These are phyloP conservation scores for Aspergillus sergii DNA, from an alignment of 2,329 filamentous ascomycete genomes.

Conservation along the genomic window DNA sequence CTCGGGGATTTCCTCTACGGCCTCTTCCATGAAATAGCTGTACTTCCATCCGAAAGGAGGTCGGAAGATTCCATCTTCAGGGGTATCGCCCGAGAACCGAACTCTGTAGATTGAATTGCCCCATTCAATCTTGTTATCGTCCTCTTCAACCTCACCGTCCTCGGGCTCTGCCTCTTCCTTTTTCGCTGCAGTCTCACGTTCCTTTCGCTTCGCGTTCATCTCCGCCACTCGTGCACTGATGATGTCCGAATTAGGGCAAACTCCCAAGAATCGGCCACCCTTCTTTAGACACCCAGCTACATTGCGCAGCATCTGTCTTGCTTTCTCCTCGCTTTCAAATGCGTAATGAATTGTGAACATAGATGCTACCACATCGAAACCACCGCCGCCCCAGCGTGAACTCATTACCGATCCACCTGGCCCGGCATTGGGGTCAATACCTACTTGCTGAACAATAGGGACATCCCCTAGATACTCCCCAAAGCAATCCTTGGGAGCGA, in stretches of 20 bases:
- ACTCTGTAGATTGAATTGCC: constrained; percentile 93
- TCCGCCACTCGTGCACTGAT: constrained; percentile 76
- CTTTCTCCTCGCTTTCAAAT: constrained; percentile 89
- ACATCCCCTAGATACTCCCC: constrained; percentile 80
- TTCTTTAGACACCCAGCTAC: constrained; percentile 90
- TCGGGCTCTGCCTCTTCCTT: constrained; percentile 40
- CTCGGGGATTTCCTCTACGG: constrained; percentile 93
- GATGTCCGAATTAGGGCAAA: constrained; percentile 95
- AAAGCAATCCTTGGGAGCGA: constrained; percentile 91
- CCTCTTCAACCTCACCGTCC: constrained; percentile 59
- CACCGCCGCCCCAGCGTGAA: constrained; percentile 71
- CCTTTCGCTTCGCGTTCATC: constrained; percentile 65
- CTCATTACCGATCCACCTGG: constrained; percentile 56
- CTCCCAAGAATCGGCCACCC: constrained; percentile 89
- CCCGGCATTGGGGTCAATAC: constrained; percentile 74
- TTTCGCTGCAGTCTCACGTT: constrained; percentile 47
- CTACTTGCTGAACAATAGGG: constrained; percentile 79
- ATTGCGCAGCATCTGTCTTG: constrained; percentile 88
- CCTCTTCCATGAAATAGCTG: constrained; percentile 93
- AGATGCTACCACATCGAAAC: constrained; percentile 95
- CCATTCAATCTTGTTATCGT: constrained; percentile 74
- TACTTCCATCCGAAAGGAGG: constrained; percentile 98
- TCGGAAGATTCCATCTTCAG: constrained; percentile 85
- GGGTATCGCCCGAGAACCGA: constrained; percentile 80
- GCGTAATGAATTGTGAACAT: constrained; percentile 99